phyloP scores from a whole-genome alignment of 2,329 filamentous ascomycete genomes.

The Ophiosphaerella korrae region DNA sequence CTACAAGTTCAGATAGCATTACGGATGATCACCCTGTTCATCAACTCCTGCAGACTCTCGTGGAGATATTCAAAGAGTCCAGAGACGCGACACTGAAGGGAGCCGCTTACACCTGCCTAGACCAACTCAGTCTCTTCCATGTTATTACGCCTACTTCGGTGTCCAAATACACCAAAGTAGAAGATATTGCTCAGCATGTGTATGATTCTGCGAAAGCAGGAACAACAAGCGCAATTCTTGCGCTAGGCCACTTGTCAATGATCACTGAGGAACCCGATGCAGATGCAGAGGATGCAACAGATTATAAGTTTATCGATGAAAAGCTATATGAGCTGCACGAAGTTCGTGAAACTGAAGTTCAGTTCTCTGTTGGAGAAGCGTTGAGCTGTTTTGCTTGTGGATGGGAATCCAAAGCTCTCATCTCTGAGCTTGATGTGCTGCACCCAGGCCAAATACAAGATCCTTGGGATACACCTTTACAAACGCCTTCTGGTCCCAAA shows the following conservation, averaged over 20 bases:
- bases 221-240: slow-evolving; percentile 79
- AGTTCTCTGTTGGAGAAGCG: slow-evolving; percentile 90
- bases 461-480: slow-evolving; percentile 35
- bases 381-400: slow-evolving; percentile 76
- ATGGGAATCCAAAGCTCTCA: slow-evolving; percentile 82
- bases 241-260: slow-evolving; percentile 77
- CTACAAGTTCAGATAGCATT: slow-evolving; percentile 16
- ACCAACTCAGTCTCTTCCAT: slow-evolving; percentile 65
- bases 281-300: slow-evolving; percentile 35
- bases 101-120: slow-evolving; percentile 62
- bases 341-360: slow-evolving; percentile 81
- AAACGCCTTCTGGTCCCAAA: slow-evolving; percentile 38
- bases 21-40: slow-evolving; percentile 46
- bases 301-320: slow-evolving; percentile 64
- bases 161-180: slow-evolving; percentile 42
- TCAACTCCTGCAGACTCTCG: slow-evolving; percentile 51
- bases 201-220: slow-evolving; percentile 74
- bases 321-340: slow-evolving; percentile 80
- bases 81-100: slow-evolving; percentile 63
- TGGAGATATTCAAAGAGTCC: slow-evolving; percentile 59
- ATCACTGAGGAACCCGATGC: slow-evolving; percentile 55
- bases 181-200: slow-evolving; percentile 66
- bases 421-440: slow-evolving; percentile 77
- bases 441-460: slow-evolving; percentile 48
- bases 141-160: slow-evolving; percentile 54